These are phyloP conservation scores for Naganishia liquefaciens DNA, from an alignment of 1,284 basidiomycete genomes.

Conservation along the genomic window DNA sequence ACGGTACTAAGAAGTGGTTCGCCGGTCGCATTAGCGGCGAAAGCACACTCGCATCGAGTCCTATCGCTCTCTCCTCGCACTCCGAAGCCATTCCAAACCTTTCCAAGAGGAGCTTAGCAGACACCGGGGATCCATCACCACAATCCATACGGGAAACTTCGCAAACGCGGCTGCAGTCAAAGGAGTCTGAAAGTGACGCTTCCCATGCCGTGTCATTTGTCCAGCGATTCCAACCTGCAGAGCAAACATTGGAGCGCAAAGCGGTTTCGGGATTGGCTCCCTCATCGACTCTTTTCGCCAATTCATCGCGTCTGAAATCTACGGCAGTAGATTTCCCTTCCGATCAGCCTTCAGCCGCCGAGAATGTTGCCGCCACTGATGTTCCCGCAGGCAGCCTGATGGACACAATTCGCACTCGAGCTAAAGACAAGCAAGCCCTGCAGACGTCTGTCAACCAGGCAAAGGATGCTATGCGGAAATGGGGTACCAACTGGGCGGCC, in stretches of 20 bases:
- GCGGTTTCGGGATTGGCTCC: too few species aligned
- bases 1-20: slow-evolving; percentile 42
- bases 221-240: too few species aligned
- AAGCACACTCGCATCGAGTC: neutral
- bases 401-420: slow-evolving; percentile 62
- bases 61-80: neutral
- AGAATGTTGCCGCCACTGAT: neutral
- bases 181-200: too few species aligned
- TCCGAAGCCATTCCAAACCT: neutral
- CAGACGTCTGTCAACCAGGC: slow-evolving; percentile 64
- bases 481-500: slow-evolving; percentile 69
- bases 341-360: neutral
- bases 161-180: too few species aligned
- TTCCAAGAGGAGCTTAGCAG: too few species aligned
- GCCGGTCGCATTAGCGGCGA: slow-evolving; percentile 18
- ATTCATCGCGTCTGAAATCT: too few species aligned
- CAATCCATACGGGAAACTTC: too few species aligned
- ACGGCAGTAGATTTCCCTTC: too few species aligned
- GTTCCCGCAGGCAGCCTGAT: slow-evolving; percentile 49
- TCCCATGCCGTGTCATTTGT: too few species aligned
- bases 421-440: slow-evolving; percentile 73
- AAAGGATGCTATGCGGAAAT: slow-evolving; percentile 81
- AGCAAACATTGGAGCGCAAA: too few species aligned
- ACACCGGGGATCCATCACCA: neutral
- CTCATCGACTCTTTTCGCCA: too few species aligned